Base-by-base conservation (phyloP, 192 early-diverging fungal genomes). In the Backusella mclennaniae region DNA sequence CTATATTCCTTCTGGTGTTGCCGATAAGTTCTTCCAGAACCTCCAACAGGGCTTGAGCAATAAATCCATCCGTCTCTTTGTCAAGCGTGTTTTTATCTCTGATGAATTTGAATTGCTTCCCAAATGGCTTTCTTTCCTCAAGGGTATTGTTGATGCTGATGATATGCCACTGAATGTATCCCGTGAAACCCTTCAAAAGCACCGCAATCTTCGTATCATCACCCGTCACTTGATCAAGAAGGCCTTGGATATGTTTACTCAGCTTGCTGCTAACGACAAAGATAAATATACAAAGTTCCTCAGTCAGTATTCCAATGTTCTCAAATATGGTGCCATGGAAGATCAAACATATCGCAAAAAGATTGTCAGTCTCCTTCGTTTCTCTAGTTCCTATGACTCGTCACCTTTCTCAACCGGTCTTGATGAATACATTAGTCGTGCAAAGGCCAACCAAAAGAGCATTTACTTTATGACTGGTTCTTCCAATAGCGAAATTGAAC, bases 91-190 rank as follows among this genome's bases (percentile, higher is more conserved):
- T 14, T 97, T 99, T 82, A 98, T 99, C 77, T 98, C 97, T 68
- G 95, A 98, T 67, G 97, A 98, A 39, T 87, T 92, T 44, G 93
- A 95, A 41, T 92, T 99, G 69, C 82, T 99, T 72, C 97, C 98
- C 56, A 88, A 91, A 73, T 99, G 92, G 90, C 88, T 99, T 29
- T 86, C 87, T n/a, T 99, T 99, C 85, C 74, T 99, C 78, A 92
- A 93, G 84, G 98, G 94, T 44, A 83, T 99, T 49, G 93, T 99
- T 14, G 98, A 99, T 85, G 93, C 95, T 1, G 97, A 98, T 81
- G 97, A 99, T 78, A 84, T 98, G 72, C 97, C 98, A n/a, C 85
- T 99, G 66, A 98, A 98, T 75, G 96, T 99, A 19, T 99, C 97
- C 6, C 92, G 98, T 72, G 98, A 99, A 85, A 97, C 96, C 8